Evolutionary conservation across 495 filamentous ascomycete species (phyloP), one percentile per base, ranked within the genome.

Genomic region (Annulohypoxylon stygium): DNA sequence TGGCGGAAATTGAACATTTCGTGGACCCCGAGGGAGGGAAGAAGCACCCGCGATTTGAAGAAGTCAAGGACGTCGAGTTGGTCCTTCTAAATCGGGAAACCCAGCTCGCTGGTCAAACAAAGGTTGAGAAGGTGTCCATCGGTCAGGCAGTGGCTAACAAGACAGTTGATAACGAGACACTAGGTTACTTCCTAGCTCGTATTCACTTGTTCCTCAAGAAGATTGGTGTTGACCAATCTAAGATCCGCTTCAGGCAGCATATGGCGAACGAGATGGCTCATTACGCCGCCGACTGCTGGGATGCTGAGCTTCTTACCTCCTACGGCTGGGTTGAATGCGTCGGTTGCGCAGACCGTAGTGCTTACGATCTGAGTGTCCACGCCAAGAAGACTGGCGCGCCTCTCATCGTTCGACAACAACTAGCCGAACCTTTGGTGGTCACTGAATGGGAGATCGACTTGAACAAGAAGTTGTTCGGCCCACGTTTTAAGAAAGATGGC

Each of bases 1-100:
- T 94, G 92, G 92, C 91, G 4, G 92, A 94, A 80, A 92, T 94
- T 69, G 92, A 94, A 80, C 91, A 93, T 76, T 94, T 88, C 72
- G 92, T 94, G 65, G 92, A 94, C 71, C 92, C 92, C 18, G 78
- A 89, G 54, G 84, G 85, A 64, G 86, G 90, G 76, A 94, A 93
- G 85, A 90, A 89, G 77, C 92, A 94, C 77, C 79, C 83, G 43
- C 89, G 90, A 4, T 94, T 94, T 78, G 71, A 84, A 30, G 89
- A 92, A 59, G 87, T 94, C 34, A 86, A 88, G 60, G 81, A 92
- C 57, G 79, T 93, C 45, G 86, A 90, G 79, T 84, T 91, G 45
- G 81, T 81, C n/a, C 82, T 92, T 3, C 81, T 92, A 4, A 84
- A 88, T 53, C 83, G 86, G 9, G 80, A 88, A 14, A 86, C 87